These are phyloP conservation scores for Candida ponderosae DNA, from an alignment of 805 yeast species.

Conservation along the genomic window DNA sequence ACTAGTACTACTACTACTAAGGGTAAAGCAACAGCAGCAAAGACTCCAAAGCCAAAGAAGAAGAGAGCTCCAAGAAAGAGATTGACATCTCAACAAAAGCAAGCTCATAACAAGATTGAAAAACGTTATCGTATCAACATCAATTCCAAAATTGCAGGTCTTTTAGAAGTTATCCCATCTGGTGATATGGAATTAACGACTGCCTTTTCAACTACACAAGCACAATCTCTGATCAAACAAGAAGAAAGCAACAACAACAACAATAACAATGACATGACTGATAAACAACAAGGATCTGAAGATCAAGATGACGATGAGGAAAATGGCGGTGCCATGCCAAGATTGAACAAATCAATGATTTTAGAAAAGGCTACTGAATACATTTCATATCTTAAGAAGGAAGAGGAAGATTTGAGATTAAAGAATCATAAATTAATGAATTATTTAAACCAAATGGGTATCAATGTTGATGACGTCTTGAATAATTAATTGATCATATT, in stretches of 20 bases:
- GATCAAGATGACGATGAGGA: conserved; percentile 14
- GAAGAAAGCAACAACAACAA: no score
- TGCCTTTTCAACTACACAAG: conserved; percentile 40
- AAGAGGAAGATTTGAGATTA: not conserved
- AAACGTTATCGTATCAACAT: conserved; percentile 65
- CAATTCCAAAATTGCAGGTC: conserved; percentile 61
- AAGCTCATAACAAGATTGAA: conserved; percentile 68
- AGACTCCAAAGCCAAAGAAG: conserved; percentile 24
- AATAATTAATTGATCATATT: not conserved
- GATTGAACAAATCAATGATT: conserved; percentile 58
- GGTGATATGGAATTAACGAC: conserved; percentile 36
- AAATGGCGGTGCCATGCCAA: conserved; percentile 22
- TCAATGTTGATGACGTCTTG: conserved; percentile 1
- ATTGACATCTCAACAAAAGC: conserved; percentile 51
- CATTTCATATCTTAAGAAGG: conserved; percentile 30
- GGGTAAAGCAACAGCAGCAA: conserved; percentile 1
- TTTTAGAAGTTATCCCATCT: conserved; percentile 61
- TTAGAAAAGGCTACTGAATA: conserved; percentile 63
- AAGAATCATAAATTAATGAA: no score
- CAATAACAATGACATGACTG: no score
- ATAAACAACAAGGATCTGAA: no score
- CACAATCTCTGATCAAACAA: not conserved
- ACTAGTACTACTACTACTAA: conserved; percentile 3
- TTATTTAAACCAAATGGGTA: not conserved
- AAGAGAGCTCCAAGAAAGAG: conserved; percentile 48